Conservation (phyloP, 805 yeast genomes). For the Metschnikowia corniflorae region DNA sequence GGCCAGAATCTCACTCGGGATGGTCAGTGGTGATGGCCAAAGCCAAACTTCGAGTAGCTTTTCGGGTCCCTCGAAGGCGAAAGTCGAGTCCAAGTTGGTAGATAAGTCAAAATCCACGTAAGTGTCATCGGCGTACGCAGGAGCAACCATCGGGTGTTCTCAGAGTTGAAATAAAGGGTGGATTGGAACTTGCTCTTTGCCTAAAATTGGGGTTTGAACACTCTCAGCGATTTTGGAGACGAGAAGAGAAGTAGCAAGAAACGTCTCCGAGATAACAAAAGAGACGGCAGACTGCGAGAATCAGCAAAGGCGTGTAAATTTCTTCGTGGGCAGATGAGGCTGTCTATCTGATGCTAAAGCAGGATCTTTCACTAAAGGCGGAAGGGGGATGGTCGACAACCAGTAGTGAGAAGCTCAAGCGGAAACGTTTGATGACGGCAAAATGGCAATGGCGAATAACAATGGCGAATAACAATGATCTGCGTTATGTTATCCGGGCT, state of each 20-base stretch:
- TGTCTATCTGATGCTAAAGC: too few relatives aligned
- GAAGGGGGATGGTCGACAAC: slow-evolving; percentile 38
- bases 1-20: slow-evolving; percentile 33
- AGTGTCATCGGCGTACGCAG: slow-evolving; percentile 40
- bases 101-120: slow-evolving; percentile 79
- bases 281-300: not conserved
- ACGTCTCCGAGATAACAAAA: slow-evolving; percentile 31
- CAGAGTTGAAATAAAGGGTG: slow-evolving; percentile 19
- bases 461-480: not conserved
- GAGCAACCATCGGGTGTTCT: slow-evolving; percentile 36
- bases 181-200: slow-evolving; percentile 42
- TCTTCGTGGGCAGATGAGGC: not conserved
- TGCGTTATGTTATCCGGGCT: slow-evolving; percentile 41
- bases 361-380: slow-evolving; percentile 21
- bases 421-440: slow-evolving; percentile 5
- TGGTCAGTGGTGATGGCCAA: slow-evolving; percentile 45
- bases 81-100: slow-evolving; percentile 76
- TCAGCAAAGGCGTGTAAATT: not conserved
- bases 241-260: slow-evolving; percentile 49
- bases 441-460: slow-evolving; percentile 2
- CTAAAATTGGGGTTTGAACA: slow-evolving; percentile 9
- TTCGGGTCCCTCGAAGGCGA: slow-evolving; percentile 97
- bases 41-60: slow-evolving; percentile 90
- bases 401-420: slow-evolving; percentile 24
- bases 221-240: slow-evolving; percentile 29